Percentiles rank a stretch among this genome's conserved stretches.
Evolutionary conservation across 441 rosid species (phyloP).

Genomic region (Brassica hybrid): DNA sequence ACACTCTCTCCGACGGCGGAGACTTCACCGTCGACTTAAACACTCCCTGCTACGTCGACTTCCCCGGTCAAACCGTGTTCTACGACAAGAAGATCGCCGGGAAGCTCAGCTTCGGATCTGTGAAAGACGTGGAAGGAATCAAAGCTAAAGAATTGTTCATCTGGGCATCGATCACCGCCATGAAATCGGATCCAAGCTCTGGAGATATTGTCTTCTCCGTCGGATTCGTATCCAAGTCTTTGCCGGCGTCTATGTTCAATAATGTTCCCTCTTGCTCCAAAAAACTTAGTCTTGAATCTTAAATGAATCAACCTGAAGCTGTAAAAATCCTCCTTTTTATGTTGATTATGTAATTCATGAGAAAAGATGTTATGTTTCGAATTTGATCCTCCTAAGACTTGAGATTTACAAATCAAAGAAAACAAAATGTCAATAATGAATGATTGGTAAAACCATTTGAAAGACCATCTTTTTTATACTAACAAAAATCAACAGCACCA

Average conservation of each 20-base stretch:
- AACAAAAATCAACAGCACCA: neutral
- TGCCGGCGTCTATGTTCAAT: slow-evolving; percentile 58
- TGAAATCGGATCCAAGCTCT: slow-evolving; percentile 44
- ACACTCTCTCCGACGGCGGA: slow-evolving; percentile 51
- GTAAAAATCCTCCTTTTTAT: neutral
- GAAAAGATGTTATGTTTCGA: neutral
- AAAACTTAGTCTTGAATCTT: slow-evolving; percentile 38
- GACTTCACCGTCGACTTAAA: slow-evolving; percentile 49
- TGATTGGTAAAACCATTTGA: neutral
- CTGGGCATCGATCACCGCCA: slow-evolving; percentile 61
- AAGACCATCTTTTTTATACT: neutral
- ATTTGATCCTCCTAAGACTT: neutral
- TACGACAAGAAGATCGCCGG: slow-evolving; percentile 56
- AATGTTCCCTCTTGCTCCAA: slow-evolving; percentile 52
- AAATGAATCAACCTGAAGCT: slow-evolving; percentile 42
- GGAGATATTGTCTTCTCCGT: slow-evolving; percentile 57
- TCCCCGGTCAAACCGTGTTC: slow-evolving; percentile 52
- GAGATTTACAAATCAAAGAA: slow-evolving; percentile 35
- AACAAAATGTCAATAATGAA: slow-evolving; percentile 24
- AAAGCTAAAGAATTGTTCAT: slow-evolving; percentile 55
- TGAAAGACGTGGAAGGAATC: slow-evolving; percentile 52
- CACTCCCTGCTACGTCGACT: slow-evolving; percentile 52
- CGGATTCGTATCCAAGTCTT: slow-evolving; percentile 57
- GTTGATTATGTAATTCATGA: neutral
- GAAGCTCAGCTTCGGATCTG: slow-evolving; percentile 56